Evolutionary conservation across 2,329 filamentous ascomycete genomes (phyloP).

Genomic region (Hymenoscyphus occultus): DNA sequence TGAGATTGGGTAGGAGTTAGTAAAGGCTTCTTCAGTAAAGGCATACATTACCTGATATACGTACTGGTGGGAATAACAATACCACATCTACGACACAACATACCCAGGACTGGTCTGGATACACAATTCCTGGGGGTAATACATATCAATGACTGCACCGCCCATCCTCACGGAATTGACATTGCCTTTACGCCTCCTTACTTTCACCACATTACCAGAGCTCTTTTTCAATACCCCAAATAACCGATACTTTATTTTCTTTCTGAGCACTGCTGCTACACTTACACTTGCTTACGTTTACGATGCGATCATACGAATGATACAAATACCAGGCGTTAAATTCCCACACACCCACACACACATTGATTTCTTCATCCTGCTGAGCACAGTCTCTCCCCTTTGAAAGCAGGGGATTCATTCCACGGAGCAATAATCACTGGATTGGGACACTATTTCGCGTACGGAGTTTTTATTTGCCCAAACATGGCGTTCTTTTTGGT

Average conservation of each 20-base stretch:
- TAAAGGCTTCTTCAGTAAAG: background rate
- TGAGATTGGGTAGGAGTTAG: constrained; percentile 38
- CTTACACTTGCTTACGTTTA: background rate
- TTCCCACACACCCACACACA: no score
- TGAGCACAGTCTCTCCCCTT: background rate
- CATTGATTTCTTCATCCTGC: background rate
- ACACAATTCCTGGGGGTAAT: background rate
- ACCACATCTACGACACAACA: background rate
- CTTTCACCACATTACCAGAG: no score
- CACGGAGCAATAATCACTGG: background rate
- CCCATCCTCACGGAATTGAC: background rate
- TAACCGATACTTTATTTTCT: background rate
- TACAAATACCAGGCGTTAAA: background rate
- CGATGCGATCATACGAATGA: constrained; percentile 1
- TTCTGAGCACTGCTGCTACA: no score
- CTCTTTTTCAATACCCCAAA: background rate
- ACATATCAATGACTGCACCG: background rate
- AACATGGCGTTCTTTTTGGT: background rate
- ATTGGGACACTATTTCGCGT: background rate
- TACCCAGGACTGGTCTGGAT: background rate
- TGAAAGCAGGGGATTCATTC: background rate
- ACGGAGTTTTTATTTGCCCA: background rate
- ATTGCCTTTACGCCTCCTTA: no score
- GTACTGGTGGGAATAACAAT: background rate
- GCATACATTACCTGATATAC: background rate